These are phyloP conservation scores for Hypoxylon crocopeplum DNA, from an alignment of 495 filamentous ascomycete genomes.

Conservation along the genomic window DNA sequence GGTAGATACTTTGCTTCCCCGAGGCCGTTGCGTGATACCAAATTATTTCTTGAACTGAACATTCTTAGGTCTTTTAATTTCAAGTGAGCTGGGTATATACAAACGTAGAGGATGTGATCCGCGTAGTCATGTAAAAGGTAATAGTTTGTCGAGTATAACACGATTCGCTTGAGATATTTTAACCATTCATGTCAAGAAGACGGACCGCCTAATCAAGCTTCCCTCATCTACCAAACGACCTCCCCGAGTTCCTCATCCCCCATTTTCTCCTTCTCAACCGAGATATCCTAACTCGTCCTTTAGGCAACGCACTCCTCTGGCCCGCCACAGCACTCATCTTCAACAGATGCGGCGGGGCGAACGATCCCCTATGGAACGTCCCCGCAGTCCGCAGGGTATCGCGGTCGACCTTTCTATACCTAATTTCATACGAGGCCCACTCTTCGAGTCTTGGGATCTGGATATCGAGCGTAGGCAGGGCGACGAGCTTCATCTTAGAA, in stretches of 20 bases:
- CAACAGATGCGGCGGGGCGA: not conserved
- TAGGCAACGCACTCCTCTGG: not conserved
- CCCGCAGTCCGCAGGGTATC: slow-evolving; percentile 34
- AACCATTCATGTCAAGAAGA: too few species aligned
- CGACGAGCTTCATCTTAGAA: slow-evolving; percentile 47
- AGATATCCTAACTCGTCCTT: not conserved
- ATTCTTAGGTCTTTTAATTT: too few species aligned
- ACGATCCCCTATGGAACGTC: slow-evolving; percentile 23
- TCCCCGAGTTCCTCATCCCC: not conserved
- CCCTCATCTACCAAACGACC: too few species aligned
- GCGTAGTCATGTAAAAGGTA: too few species aligned
- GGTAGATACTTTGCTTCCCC: too few species aligned
- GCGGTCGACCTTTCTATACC: slow-evolving; percentile 54
- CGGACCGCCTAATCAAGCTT: too few species aligned
- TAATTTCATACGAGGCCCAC: slow-evolving; percentile 52
- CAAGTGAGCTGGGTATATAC: too few species aligned
- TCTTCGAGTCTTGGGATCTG: slow-evolving; percentile 39
- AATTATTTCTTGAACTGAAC: too few species aligned
- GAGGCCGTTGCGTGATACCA: too few species aligned
- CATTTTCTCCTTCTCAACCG: not conserved
- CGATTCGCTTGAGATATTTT: too few species aligned
- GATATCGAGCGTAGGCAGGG: slow-evolving; percentile 59
- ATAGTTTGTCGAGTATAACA: too few species aligned
- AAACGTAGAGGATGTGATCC: too few species aligned
- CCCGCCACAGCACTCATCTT: not conserved